phyloP scores from a whole-genome alignment of 2,329 filamentous ascomycete genomes.

The Cladophialophora carrionii region DNA sequence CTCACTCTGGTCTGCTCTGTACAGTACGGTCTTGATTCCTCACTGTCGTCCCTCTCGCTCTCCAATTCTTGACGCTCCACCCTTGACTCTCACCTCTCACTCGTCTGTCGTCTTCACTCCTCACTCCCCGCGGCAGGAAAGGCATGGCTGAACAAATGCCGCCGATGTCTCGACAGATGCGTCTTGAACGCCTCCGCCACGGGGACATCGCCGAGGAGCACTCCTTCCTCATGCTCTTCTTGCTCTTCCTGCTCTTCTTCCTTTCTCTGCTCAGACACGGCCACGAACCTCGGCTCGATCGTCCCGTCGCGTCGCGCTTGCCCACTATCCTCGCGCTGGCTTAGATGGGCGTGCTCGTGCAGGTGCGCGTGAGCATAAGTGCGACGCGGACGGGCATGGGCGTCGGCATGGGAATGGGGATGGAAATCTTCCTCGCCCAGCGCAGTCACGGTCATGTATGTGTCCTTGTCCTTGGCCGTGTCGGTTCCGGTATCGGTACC shows the following conservation, averaged over 20 bases:
- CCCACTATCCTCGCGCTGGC: neutral
- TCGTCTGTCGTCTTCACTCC: neutral
- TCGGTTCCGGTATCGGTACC: neutral
- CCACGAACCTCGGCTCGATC: neutral
- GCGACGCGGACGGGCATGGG: neutral
- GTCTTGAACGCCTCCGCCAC: neutral
- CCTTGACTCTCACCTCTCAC: no score
- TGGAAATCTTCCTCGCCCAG: constrained; percentile 8
- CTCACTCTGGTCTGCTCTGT: neutral
- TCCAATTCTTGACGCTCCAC: no score
- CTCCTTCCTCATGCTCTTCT: no score
- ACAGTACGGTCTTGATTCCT: no score
- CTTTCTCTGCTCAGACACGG: no score
- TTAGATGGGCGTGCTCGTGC: neutral
- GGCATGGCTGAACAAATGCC: neutral
- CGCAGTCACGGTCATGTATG: constrained; percentile 7
- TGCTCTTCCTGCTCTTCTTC: no score
- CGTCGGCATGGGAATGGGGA: neutral
- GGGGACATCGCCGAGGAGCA: no score
- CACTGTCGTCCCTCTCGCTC: no score
- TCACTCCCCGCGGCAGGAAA: neutral
- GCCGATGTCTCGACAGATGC: neutral
- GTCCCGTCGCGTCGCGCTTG: neutral
- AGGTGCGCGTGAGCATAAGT: neutral
- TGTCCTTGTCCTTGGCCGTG: neutral